Conservation (phyloP, 495 filamentous ascomycete species). For the Lindgomyces ingoldianus region DNA sequence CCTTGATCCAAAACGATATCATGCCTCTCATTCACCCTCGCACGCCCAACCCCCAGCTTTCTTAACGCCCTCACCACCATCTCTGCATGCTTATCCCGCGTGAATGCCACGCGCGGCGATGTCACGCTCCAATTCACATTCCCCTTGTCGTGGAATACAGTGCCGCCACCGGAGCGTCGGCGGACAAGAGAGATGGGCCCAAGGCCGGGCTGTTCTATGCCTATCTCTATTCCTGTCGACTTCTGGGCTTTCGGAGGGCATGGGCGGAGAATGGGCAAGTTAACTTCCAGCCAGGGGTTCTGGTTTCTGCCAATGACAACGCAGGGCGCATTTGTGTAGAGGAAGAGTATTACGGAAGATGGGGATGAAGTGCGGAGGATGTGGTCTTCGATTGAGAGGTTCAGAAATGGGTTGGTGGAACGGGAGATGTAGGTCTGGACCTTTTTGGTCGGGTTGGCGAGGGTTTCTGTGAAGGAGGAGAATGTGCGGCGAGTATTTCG, state of each 20-base stretch:
- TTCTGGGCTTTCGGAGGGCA: too few species aligned
- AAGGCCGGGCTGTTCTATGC: constrained; percentile 37
- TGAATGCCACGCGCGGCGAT: constrained; percentile 70
- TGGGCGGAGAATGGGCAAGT: constrained; percentile 59
- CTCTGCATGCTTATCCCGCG: constrained; percentile 81
- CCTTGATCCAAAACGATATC: constrained; percentile 79
- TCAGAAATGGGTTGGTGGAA: constrained; percentile 76
- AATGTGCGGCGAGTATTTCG: constrained; percentile 14
- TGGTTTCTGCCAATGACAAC: constrained; percentile 94
- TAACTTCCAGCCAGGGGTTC: constrained; percentile 93
- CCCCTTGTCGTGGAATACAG: constrained; percentile 88
- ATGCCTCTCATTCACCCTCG: constrained; percentile 82
- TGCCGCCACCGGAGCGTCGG: constrained; percentile 82
- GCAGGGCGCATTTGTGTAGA: constrained; percentile 84
- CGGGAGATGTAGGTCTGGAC: constrained; percentile 77
- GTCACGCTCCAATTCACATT: constrained; percentile 95
- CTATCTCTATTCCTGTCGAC: too few species aligned
- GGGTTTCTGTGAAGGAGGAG: constrained; percentile 49
- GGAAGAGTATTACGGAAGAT: constrained; percentile 74
- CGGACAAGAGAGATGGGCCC: constrained; percentile 67
- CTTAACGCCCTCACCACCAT: constrained; percentile 83
- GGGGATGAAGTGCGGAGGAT: constrained; percentile 71
- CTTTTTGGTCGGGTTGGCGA: constrained; percentile 42
- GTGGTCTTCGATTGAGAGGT: constrained; percentile 93
- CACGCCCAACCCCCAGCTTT: constrained; percentile 52